Base-by-base conservation (phyloP, 768 basidiomycete species). In the Lactarius tabidus region DNA sequence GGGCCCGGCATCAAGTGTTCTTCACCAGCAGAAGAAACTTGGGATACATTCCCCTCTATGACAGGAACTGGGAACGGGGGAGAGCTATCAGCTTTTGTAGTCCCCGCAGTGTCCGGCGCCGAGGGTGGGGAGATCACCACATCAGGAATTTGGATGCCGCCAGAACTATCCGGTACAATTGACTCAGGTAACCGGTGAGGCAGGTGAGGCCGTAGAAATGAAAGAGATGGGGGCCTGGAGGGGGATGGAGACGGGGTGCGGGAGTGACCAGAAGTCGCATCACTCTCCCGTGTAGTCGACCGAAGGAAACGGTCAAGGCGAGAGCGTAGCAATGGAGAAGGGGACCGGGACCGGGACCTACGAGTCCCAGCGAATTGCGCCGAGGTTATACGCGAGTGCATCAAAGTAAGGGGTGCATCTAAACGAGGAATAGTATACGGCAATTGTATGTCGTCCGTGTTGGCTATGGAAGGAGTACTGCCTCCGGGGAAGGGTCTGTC, bases 81-180 rank as follows among this genome's bases (percentile, higher is more conserved):
- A 29, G 8, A 9, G 14, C 35, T 28, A 26, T 28, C 31, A 33
- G 8, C 33, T 20, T 10, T n/a, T n/a, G n/a, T n/a, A n/a, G n/a
- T n/a, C n/a, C n/a, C n/a, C n/a, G n/a, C 8, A 18, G 58, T 59
- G 23, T 6, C 35, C 6, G 60, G 20, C 41, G 23, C 35, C 20
- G 65, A 62, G 18, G 65, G 60, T 28, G 9, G n/a, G n/a, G 43
- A n/a, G 33, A 65, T 2, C 2, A n/a, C 41, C 20, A 41, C 41
- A 41, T 41, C 2, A 15, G 33, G 38, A 17, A 12, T 12, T 20
- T n/a, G 43, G 14, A 18, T 38, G 28, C 12, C 0, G 26, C 26
- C 3, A 8, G 28, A 29, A 39, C 20, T 54, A 15, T 17, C 38
- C 12, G 17, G 39, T 41, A 41, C 12, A 26, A 9, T 4, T 14